Percentiles rank a stretch among this genome's conserved stretches.
Conservation (phyloP, 345 rosid species). For the Orychophragmus violaceus region DNA sequence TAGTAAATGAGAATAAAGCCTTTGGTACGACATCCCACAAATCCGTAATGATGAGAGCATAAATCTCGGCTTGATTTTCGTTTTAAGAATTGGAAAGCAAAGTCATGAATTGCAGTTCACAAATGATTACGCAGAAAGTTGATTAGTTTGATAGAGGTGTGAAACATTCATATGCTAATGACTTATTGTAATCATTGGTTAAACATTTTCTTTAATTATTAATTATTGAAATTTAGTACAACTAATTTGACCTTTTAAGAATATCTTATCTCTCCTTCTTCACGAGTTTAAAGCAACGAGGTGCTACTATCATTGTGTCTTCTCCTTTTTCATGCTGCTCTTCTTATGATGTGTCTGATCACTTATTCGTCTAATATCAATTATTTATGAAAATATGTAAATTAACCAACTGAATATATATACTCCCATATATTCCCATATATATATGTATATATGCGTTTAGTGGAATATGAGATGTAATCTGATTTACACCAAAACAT, state of each 20-base stretch:
- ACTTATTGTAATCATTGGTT: constrained; percentile 23
- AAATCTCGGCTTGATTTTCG: constrained; percentile 23
- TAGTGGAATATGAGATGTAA: neutral
- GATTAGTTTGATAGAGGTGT: constrained; percentile 1
- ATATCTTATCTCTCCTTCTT: neutral
- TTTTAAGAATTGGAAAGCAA: constrained; percentile 8
- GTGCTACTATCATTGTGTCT: constrained; percentile 27
- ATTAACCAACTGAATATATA: no score
- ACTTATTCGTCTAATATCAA: neutral
- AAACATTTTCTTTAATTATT: neutral
- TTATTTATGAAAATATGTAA: no score
- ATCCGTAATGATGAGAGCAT: constrained; percentile 7
- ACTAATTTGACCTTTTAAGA: neutral
- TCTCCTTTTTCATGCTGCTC: neutral
- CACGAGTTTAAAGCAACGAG: constrained; percentile 31
- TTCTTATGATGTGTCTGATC: constrained; percentile 3
- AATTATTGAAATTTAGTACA: neutral
- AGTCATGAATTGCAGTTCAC: constrained; percentile 1
- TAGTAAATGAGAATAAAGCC: neutral
- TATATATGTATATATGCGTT: neutral
- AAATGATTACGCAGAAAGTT: constrained; percentile 32
- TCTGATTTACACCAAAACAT: neutral
- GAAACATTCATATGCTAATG: constrained; percentile 22
- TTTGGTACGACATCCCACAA: constrained; percentile 13
- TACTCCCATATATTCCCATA: no score